Percentiles rank a stretch among this genome's conserved stretches.
Conservation (phyloP, 371 early-diverging fungal species). For the Actinomortierella wolfii region DNA sequence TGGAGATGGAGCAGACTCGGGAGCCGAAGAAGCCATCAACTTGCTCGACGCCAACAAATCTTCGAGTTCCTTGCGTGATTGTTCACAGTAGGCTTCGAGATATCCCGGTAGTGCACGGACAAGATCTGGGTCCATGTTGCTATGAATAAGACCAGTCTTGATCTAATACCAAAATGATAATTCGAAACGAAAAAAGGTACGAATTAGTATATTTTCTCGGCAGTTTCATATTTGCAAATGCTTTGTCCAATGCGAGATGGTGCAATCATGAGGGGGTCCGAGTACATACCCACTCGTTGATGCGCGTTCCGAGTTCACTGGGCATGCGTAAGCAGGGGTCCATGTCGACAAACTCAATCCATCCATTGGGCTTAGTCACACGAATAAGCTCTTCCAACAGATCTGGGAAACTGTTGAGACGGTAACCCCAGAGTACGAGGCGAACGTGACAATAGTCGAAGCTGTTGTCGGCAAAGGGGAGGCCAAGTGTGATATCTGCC, state of each 20-base stretch:
- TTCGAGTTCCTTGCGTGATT: background rate
- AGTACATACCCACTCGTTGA: constrained; percentile 48
- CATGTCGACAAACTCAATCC: constrained; percentile 53
- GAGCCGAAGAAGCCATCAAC: too few relatives aligned
- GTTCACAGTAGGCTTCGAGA: constrained; percentile 29
- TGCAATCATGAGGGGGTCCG: too few relatives aligned
- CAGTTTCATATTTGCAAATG: too few relatives aligned
- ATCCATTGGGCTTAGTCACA: constrained; percentile 54
- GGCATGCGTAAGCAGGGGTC: constrained; percentile 41
- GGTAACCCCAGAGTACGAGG: constrained; percentile 38
- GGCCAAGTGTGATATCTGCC: constrained; percentile 34
- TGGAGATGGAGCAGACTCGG: too few relatives aligned
- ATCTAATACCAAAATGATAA: too few relatives aligned
- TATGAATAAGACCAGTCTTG: constrained; percentile 41
- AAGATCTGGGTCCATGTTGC: constrained; percentile 42
- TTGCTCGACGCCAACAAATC: background rate
- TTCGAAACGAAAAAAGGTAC: too few relatives aligned
- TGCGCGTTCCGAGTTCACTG: constrained; percentile 28
- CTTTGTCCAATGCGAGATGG: too few relatives aligned
- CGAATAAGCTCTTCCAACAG: constrained; percentile 47
- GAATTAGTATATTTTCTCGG: too few relatives aligned
- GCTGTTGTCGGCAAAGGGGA: constrained; percentile 45
- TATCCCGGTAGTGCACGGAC: constrained; percentile 30
- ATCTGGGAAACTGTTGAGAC: constrained; percentile 27
- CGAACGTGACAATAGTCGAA: constrained; percentile 48